Base-by-base conservation (phyloP, 1,139 yeast species). In the Blastobotrys aristatus region DNA sequence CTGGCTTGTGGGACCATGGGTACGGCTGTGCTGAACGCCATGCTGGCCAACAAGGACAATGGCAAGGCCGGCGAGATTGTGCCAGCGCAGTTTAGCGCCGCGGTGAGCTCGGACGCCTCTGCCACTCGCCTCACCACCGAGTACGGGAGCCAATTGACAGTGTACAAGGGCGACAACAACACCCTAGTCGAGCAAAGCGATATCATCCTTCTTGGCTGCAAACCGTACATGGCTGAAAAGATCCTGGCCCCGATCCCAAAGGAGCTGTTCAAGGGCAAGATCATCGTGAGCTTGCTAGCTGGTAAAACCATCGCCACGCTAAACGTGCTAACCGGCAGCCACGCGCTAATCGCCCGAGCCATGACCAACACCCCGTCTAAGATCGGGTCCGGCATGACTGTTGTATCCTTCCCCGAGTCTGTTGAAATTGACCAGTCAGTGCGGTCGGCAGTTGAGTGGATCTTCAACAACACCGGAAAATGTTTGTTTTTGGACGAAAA, bases 291-390 rank as follows among this genome's bases (percentile, higher is more conserved):
- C 8, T 72, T 92, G 58, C 79, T 89, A 58, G 98, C 98, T 2
- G 98, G 98, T 17, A 85, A 89, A 75, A 87, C 96, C 21, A 80
- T 89, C 53, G 80, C 72, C 18, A 87, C 84, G 62, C 74, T 90
- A 59, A 62, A 69, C 27, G 64, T 68, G 2, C 77, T 76, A 62
- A 72, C 89, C 4, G 70, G 73, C 46, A 7, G n/a, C 22, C 54
- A 56, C 35, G 63, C 71, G 6, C 48, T 63, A 43, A 81, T 90
- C 41, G 88, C 95, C 43, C 79, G 95, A 56, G 95, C 94, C n/a
- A 90, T 94, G 96, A 92, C 98, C 50, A 92, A 92, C 68, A 92
- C 98, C 0, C 97, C 98, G 3, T 95, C 97, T 37, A 85, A 83
- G 65, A 67, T 70, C 65, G 96, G 97, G 6, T 79, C 82, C 60